These are phyloP conservation scores for Geoglossum glabrum DNA, from an alignment of 495 filamentous ascomycete genomes.

Conservation along the genomic window DNA sequence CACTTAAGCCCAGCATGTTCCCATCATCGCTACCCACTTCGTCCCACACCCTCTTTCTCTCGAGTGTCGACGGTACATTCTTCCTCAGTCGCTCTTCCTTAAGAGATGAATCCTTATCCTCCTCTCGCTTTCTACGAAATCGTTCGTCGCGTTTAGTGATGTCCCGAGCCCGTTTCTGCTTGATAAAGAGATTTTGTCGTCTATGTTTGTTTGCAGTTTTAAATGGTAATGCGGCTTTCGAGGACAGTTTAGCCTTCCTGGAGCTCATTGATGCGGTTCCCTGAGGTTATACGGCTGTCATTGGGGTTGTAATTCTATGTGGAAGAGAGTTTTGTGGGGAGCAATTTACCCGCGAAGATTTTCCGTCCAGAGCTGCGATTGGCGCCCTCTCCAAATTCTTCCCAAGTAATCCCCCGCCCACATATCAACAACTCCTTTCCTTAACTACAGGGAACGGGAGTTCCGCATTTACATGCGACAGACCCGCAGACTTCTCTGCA, in stretches of 20 bases:
- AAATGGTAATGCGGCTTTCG: conserved; percentile 10
- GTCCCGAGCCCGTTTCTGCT: conserved; percentile 54
- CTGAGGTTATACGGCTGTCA: neutral
- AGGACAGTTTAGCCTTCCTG: conserved; percentile 7
- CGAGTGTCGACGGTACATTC: conserved; percentile 70
- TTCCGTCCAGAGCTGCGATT: neutral
- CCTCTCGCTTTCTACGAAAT: conserved; percentile 59
- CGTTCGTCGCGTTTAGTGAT: conserved; percentile 54
- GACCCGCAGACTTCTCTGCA: neutral
- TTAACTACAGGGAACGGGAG: neutral
- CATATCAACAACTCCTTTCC: neutral
- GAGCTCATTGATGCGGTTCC: conserved; percentile 13
- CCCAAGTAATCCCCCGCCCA: neutral
- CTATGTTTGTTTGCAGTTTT: conserved; percentile 33
- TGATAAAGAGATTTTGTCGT: conserved; percentile 52
- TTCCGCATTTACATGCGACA: neutral
- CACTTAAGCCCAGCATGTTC: conserved; percentile 41
- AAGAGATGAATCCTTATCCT: conserved; percentile 63
- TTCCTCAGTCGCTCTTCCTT: conserved; percentile 45
- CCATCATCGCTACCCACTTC: conserved; percentile 48
- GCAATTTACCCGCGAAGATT: neutral
- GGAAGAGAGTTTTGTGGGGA: neutral
- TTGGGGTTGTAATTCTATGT: neutral
- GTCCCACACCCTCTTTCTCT: conserved; percentile 85
- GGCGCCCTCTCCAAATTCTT: neutral